phyloP scores from a whole-genome alignment of 2,329 filamentous ascomycete species.

The Clonostachys byssicola region DNA sequence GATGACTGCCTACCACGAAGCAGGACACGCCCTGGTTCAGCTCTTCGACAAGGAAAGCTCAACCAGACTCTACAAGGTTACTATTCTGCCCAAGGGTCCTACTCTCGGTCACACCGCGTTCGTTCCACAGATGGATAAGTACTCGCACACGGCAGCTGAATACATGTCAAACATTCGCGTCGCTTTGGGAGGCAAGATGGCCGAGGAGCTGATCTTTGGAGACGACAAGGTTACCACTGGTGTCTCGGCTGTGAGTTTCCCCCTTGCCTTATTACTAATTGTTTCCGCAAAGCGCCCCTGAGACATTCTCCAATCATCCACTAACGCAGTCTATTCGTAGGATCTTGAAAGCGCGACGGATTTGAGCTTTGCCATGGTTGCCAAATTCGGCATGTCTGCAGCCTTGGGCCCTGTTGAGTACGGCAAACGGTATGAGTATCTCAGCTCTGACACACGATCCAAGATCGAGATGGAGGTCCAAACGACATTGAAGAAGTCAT shows the following conservation, averaged over 20 bases:
- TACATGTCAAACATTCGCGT: slow-evolving; percentile 78
- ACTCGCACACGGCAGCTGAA: slow-evolving; percentile 81
- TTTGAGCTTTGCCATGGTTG: slow-evolving; percentile 84
- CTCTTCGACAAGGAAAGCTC: slow-evolving; percentile 72
- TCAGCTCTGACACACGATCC: slow-evolving; percentile 83
- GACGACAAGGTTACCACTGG: slow-evolving; percentile 89
- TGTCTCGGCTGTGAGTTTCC: slow-evolving; percentile 64
- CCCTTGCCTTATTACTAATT: not conserved
- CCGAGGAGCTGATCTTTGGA: slow-evolving; percentile 88
- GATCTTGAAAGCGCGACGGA: slow-evolving; percentile 82
- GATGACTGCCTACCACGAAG: slow-evolving; percentile 94
- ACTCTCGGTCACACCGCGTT: slow-evolving; percentile 83
- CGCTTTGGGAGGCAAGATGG: slow-evolving; percentile 80
- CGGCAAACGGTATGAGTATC: slow-evolving; percentile 69
- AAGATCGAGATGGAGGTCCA: slow-evolving; percentile 88
- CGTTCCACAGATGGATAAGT: slow-evolving; percentile 88
- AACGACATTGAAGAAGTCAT: slow-evolving; percentile 76
- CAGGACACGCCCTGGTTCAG: slow-evolving; percentile 87
- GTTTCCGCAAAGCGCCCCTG: not conserved
- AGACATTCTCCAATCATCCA: not conserved
- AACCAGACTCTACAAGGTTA: slow-evolving; percentile 90
- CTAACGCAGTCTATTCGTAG: slow-evolving; percentile 29
- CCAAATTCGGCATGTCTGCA: slow-evolving; percentile 83
- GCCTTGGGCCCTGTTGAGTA: slow-evolving; percentile 89
- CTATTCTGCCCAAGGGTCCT: slow-evolving; percentile 86